phyloP scores from a whole-genome alignment of 1,284 basidiomycete genomes.

The Cryptococcus hybrid region DNA sequence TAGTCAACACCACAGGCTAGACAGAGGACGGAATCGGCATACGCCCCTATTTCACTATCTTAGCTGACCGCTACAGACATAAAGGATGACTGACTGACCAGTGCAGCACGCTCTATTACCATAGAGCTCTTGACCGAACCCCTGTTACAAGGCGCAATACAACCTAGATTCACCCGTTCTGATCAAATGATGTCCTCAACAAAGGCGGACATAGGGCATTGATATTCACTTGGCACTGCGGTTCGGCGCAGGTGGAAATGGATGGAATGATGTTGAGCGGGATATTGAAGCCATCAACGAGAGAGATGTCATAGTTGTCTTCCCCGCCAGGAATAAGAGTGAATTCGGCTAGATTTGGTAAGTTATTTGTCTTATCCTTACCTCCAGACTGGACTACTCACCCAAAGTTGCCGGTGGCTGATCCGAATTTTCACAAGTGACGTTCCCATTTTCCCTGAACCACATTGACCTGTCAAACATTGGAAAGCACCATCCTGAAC shows the following conservation, averaged over 20 bases:
- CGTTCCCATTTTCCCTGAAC: slow-evolving; percentile 12
- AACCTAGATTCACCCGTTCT: slow-evolving; percentile 27
- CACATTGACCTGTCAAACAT: slow-evolving; percentile 29
- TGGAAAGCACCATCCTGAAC: slow-evolving; percentile 17
- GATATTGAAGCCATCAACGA: slow-evolving; percentile 40
- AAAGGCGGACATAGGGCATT: slow-evolving; percentile 15
- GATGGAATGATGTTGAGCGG: slow-evolving; percentile 27
- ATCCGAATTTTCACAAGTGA: slow-evolving; percentile 16
- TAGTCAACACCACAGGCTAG: slow-evolving; percentile 30
- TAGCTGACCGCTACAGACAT: not conserved
- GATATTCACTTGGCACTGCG: slow-evolving; percentile 25
- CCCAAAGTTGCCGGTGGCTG: slow-evolving; percentile 13
- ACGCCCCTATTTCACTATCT: slow-evolving; percentile 15
- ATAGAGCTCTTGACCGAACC: slow-evolving; percentile 25
- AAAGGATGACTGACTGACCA: slow-evolving; percentile 11
- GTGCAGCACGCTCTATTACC: slow-evolving; percentile 33
- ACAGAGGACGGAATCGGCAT: slow-evolving; percentile 23
- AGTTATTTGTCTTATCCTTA: not conserved
- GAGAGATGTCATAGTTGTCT: slow-evolving; percentile 33
- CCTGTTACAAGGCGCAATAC: slow-evolving; percentile 23
- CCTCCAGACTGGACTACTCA: slow-evolving; percentile 2
- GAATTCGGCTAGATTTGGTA: slow-evolving; percentile 25
- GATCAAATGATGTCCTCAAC: slow-evolving; percentile 13
- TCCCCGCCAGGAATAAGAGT: slow-evolving; percentile 14
- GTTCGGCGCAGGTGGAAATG: slow-evolving; percentile 12